Evolutionary conservation across 2,329 filamentous ascomycete genomes (phyloP), one percentile per base, ranked within the genome.

Genomic region (Colletotrichum sp.): DNA sequence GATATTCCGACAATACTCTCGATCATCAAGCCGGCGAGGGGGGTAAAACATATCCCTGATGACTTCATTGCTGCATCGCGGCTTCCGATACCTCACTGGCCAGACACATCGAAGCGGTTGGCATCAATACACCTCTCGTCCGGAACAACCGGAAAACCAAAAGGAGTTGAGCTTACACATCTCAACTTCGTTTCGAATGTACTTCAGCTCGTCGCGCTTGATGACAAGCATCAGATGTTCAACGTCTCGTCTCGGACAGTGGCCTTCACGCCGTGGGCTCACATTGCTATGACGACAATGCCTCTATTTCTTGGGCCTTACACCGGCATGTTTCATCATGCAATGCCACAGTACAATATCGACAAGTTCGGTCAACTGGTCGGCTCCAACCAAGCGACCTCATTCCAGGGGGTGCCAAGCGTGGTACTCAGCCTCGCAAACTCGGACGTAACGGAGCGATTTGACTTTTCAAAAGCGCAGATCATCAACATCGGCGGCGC

Each of bases 121-220:
- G 85, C 85, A 6, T 85, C 84, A 2, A 86, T 87, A 24, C 85
- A 86, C 64, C 77, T 81, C 12, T 81, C 80, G 2, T 72, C 86
- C 83, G 96, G 96, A 9, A 99, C 96, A 0, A 98, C 96, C 0
- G 96, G 96, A 3, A 87, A 96, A 67, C 96, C 96, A 0, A 99
- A 99, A 85, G 96, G 96, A 18, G 96, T 98, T 16, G 94, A 95
- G 91, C 88, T 98, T 36, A 94, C 92, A 9, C 96, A 99, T 84
- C 84, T 87, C 78, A 98, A 98, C 83, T 93, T 98, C 76, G 91
- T 98, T 13, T 87, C 95, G 75, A 98, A 98, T 83, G 12, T 81
- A 4, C 63, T 78, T 26, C 85, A 87, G 55, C 84, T 87, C n/a
- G 78, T 85, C 12, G 77, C 81, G 0, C 83, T 85, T 39, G 85